phyloP scores from a whole-genome alignment of 2,329 filamentous ascomycete species.

The Neocucurbitaria cava region DNA sequence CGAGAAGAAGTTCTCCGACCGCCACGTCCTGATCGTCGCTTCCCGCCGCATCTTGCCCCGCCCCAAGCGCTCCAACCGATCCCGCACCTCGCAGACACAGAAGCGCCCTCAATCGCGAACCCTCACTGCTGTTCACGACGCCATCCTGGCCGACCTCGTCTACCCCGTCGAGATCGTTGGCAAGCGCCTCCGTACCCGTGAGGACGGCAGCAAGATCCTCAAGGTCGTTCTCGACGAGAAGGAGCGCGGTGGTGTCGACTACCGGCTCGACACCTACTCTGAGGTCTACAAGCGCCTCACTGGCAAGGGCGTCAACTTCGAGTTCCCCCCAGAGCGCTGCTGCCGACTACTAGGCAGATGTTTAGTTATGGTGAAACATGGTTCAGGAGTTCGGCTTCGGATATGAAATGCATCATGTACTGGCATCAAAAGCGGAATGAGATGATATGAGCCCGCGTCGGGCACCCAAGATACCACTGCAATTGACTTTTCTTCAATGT shows the following conservation, averaged over 20 bases:
- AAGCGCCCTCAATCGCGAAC: constrained; percentile 98
- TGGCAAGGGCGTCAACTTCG: constrained; percentile 94
- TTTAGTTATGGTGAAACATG: constrained; percentile 31
- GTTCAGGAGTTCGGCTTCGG: constrained; percentile 48
- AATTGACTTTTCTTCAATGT: constrained; percentile 44
- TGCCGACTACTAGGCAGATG: constrained; percentile 76
- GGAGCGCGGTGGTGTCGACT: constrained; percentile 99
- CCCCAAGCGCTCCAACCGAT: constrained; percentile 97
- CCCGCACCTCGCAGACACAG: constrained; percentile 95
- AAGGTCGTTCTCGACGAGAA: constrained; percentile 99
- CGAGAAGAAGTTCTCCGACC: constrained; percentile 99
- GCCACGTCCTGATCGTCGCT: constrained; percentile 98
- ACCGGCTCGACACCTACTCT: constrained; percentile 98
- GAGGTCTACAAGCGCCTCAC: constrained; percentile 99
- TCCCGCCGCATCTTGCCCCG: constrained; percentile 98
- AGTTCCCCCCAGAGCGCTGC: constrained; percentile 90
- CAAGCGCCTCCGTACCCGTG: constrained; percentile 98
- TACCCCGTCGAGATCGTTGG: constrained; percentile 99
- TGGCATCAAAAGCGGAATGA: constrained; percentile 49
- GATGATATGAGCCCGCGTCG: constrained; percentile 43
- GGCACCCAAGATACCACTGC: constrained; percentile 47
- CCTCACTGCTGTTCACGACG: constrained; percentile 97
- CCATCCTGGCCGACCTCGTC: constrained; percentile 96
- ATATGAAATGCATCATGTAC: constrained; percentile 50
- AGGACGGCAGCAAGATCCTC: constrained; percentile 97